Percentiles rank a stretch among this genome's conserved stretches.
Evolutionary conservation across 306 rosid genomes (phyloP).

Genomic region (Corylus heterophylla): DNA sequence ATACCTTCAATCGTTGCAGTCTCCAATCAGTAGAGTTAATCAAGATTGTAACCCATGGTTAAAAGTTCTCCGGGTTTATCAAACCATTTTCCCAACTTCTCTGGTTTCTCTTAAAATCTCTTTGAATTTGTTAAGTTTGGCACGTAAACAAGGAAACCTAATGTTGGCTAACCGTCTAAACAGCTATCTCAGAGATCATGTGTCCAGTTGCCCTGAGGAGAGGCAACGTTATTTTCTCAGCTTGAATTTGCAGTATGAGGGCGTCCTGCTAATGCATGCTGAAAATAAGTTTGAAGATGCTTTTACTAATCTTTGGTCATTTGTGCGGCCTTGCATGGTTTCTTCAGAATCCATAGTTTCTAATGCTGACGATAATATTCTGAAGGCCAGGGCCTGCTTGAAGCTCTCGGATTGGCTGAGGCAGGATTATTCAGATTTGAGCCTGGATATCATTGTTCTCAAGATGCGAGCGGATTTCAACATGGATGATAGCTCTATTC

Average conservation of each 20-base stretch:
- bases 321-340: constrained; percentile 59
- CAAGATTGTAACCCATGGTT: constrained; percentile 90
- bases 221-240: constrained; percentile 44
- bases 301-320: constrained; percentile 79
- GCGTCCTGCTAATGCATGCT: constrained; percentile 69
- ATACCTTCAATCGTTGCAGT: constrained; percentile 56
- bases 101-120: constrained; percentile 61
- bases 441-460: constrained; percentile 49
- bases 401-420: constrained; percentile 80
- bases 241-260: constrained; percentile 80
- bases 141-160: constrained; percentile 72
- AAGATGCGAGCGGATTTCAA: constrained; percentile 61
- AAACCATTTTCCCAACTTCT: constrained; percentile 64
- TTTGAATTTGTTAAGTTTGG: constrained; percentile 71
- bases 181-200: constrained; percentile 53
- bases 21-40: constrained; percentile 56
- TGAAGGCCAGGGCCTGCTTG: constrained; percentile 92
- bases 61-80: constrained; percentile 85
- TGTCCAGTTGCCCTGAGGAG: constrained; percentile 54
- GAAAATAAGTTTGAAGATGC: constrained; percentile 89
- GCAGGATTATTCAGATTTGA: constrained; percentile 56
- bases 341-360: constrained; percentile 51
- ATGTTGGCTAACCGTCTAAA: constrained; percentile 71
- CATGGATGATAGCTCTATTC: constrained; percentile 38
- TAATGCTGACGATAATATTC: constrained; percentile 52